These are phyloP conservation scores for Entrophospora sp. DNA, from an alignment of 192 early-diverging fungal genomes.

Conservation along the genomic window DNA sequence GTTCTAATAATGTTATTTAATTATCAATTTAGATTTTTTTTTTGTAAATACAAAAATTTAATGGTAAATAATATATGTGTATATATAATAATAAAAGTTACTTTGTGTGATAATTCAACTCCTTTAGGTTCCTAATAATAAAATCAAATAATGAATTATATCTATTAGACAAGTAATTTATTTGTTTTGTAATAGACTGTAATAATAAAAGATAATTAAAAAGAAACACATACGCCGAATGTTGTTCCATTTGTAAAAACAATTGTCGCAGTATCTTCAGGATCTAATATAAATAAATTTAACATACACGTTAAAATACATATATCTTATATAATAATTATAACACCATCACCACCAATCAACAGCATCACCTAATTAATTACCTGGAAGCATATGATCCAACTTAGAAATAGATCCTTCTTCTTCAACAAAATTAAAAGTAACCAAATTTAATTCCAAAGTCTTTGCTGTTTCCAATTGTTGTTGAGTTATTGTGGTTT, in stretches of 20 bases:
- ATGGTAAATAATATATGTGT: too few species aligned
- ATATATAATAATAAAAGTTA: conserved; percentile 11
- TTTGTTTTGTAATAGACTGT: too few species aligned
- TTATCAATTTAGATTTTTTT: too few species aligned
- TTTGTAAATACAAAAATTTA: too few species aligned
- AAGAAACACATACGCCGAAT: not conserved
- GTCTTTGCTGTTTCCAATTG: not conserved
- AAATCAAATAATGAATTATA: too few species aligned
- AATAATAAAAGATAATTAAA: not conserved
- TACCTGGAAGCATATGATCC: conserved; percentile 8
- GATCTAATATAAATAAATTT: conserved; percentile 11
- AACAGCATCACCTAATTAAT: too few species aligned
- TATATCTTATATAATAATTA: too few species aligned
- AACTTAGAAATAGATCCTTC: not conserved
- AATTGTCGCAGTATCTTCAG: conserved; percentile 63
- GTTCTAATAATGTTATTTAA: conserved; percentile 20
- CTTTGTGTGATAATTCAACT: conserved; percentile 29
- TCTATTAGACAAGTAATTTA: not conserved
- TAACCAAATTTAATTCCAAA: not conserved
- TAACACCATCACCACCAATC: too few species aligned
- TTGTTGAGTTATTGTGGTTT: not conserved
- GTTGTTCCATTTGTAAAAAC: conserved; percentile 82
- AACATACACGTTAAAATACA: not conserved
- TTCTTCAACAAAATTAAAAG: conserved; percentile 11
- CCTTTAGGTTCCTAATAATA: conserved; percentile 1